Evolutionary conservation across 2,329 filamentous ascomycete genomes (phyloP).

Genomic region (Penicillium italicum): DNA sequence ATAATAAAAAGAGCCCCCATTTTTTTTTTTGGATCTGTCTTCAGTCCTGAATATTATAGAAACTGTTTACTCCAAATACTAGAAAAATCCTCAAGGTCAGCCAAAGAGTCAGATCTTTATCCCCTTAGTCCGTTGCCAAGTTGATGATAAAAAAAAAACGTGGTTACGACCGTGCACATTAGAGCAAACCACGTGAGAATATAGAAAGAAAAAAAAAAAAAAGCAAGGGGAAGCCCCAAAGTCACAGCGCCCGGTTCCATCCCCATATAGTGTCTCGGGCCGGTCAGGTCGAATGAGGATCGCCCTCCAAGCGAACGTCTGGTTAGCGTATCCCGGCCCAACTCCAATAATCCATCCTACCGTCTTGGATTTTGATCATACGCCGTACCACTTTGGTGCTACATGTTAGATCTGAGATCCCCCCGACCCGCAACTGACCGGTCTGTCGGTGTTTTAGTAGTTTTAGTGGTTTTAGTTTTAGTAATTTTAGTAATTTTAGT

Average conservation of each 20-base stretch:
- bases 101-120: conserved; percentile 27
- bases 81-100: background rate
- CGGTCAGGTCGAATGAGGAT: conserved; percentile 16
- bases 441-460: background rate
- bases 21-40: too few species aligned
- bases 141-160: background rate
- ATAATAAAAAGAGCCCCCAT: too few species aligned
- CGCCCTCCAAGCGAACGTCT: conserved; percentile 7
- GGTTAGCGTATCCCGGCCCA: conserved; percentile 8
- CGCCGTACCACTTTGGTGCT: conserved; percentile 1
- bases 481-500: too few species aligned
- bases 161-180: conserved; percentile 3
- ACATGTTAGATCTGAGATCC: conserved; percentile 8
- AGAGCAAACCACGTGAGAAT: conserved; percentile 7
- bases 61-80: background rate
- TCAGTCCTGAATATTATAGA: too few species aligned
- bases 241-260: conserved; percentile 21
- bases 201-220: background rate
- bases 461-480: background rate
- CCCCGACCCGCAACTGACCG: background rate
- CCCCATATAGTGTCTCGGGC: conserved; percentile 21
- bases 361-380: conserved; percentile 4
- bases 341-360: conserved; percentile 7
- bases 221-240: conserved; percentile 18
- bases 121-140: conserved; percentile 26